These are phyloP conservation scores for Quillaja saponaria DNA, from an alignment of 306 rosid genomes.

Conservation along the genomic window DNA sequence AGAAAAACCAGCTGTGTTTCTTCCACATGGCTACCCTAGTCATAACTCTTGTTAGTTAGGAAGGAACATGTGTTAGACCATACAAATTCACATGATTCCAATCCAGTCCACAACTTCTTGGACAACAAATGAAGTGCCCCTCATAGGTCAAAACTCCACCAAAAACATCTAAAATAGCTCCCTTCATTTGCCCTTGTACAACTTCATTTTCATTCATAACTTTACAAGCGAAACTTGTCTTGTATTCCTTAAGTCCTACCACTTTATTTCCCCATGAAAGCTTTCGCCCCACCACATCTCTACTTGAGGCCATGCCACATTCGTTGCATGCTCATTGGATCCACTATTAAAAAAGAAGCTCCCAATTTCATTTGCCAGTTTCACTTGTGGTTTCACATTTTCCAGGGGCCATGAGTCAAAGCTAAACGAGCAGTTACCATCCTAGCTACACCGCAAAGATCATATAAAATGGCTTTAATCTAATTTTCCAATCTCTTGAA, in stretches of 20 bases:
- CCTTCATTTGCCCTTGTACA: constrained; percentile 80
- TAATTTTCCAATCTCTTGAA: constrained; percentile 77
- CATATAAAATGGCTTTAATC: constrained; percentile 73
- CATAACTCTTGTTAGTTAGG: too few relatives aligned
- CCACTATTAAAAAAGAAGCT: constrained; percentile 91
- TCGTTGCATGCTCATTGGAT: too few relatives aligned
- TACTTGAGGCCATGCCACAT: too few relatives aligned
- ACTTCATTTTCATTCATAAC: constrained; percentile 83
- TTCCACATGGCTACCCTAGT: too few relatives aligned
- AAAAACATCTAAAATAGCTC: constrained; percentile 70
- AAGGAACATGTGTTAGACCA: too few relatives aligned
- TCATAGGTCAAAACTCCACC: constrained; percentile 74
- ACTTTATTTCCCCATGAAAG: too few relatives aligned
- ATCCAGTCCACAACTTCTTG: too few relatives aligned
- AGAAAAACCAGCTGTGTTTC: too few relatives aligned
- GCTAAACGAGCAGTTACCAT: constrained; percentile 69
- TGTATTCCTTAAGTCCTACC: constrained; percentile 94
- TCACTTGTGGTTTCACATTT: constrained; percentile 86
- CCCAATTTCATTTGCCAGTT: constrained; percentile 77
- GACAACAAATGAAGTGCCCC: too few relatives aligned
- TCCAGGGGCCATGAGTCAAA: constrained; percentile 99
- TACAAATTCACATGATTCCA: too few relatives aligned
- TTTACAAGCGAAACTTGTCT: constrained; percentile 80
- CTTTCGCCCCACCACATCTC: too few relatives aligned
- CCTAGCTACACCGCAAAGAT: constrained; percentile 83